Conservation (phyloP, 176 grass and related monocot genomes). For the Raddia guianensis region DNA sequence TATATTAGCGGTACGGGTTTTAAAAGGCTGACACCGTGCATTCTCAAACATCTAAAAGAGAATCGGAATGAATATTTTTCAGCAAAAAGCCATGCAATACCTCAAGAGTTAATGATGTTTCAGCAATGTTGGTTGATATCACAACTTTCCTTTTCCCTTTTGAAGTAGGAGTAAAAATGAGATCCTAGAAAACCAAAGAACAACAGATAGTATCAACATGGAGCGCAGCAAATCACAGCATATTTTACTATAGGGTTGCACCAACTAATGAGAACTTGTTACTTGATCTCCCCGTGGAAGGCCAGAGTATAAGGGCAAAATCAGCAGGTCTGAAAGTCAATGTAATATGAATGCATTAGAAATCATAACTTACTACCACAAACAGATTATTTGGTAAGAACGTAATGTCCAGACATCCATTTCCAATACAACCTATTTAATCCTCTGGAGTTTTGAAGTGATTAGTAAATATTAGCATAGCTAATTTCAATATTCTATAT, state of each 20-base stretch:
- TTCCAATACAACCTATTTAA: constrained; percentile 16
- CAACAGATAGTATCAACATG: constrained; percentile 35
- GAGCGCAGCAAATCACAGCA: not conserved
- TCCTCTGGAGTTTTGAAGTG: not conserved
- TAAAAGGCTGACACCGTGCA: too few relatives aligned
- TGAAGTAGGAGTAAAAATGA: constrained; percentile 80
- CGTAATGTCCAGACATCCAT: constrained; percentile 15
- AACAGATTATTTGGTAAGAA: not conserved
- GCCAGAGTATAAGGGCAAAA: constrained; percentile 90
- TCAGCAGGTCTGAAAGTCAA: constrained; percentile 71
- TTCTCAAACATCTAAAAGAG: too few relatives aligned
- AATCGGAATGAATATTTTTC: not conserved
- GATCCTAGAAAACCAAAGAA: constrained; percentile 65
- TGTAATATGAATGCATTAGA: constrained; percentile 41
- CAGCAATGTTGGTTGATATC: constrained; percentile 98
- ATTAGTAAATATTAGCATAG: constrained; percentile 29
- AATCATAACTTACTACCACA: constrained; percentile 19
- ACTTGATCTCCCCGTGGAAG: constrained; percentile 90
- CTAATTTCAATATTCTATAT: constrained; percentile 23
- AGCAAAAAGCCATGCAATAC: constrained; percentile 43
- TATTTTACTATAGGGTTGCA: constrained; percentile 22
- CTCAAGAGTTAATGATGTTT: constrained; percentile 94
- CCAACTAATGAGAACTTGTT: constrained; percentile 22
- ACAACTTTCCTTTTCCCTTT: constrained; percentile 97
- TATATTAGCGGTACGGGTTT: too few relatives aligned